These are phyloP conservation scores for Ceratocystis variospora DNA, from an alignment of 2,329 filamentous ascomycete genomes.

Conservation along the genomic window DNA sequence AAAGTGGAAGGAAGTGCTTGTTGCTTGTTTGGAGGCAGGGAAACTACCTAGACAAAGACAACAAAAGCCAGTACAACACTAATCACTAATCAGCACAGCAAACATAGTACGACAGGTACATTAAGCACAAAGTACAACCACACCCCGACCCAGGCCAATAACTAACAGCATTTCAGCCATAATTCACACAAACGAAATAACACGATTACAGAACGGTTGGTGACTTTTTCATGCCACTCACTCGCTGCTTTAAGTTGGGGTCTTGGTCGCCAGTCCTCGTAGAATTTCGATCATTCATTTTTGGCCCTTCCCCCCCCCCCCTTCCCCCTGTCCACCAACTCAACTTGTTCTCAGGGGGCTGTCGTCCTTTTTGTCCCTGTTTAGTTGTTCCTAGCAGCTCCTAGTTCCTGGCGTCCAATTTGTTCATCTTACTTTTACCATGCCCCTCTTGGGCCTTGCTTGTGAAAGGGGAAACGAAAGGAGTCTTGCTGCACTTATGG, in stretches of 20 bases:
- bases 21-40: not conserved
- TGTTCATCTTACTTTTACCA: constrained; percentile 3
- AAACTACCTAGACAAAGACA: constrained; percentile 6
- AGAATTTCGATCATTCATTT: constrained; percentile 4
- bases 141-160: not conserved
- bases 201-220: not conserved
- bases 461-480: constrained; percentile 17
- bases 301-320: not conserved
- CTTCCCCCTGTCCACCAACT: not conserved
- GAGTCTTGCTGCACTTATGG: constrained; percentile 1
- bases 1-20: constrained; percentile 7
- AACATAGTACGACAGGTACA: not conserved
- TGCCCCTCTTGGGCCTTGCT: not conserved
- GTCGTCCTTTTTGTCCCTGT: constrained; percentile 23
- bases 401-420: constrained; percentile 30
- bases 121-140: not conserved
- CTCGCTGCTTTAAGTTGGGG: not conserved
- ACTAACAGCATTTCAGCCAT: not conserved
- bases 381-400: constrained; percentile 29
- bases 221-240: not conserved
- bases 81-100: not conserved
- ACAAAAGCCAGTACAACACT: not conserved
- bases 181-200: not conserved
- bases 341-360: not conserved
- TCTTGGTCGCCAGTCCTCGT: not conserved